Percentiles rank a stretch among this genome's conserved stretches.
phyloP scores from a whole-genome alignment of 768 basidiomycete species.

The Terana coerulea region DNA sequence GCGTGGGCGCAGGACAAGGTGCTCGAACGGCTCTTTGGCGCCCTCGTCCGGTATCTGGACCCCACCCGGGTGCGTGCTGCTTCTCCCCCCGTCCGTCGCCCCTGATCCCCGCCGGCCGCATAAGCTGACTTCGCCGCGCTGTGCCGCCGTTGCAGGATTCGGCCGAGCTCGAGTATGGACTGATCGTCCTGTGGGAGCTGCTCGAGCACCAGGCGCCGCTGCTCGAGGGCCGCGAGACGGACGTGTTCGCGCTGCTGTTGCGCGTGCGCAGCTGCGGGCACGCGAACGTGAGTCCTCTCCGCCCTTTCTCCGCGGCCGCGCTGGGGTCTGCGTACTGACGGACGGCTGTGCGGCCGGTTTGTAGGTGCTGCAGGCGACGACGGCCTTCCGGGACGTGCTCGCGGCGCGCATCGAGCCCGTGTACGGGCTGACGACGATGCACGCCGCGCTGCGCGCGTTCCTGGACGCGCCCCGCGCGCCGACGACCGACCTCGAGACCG shows the following conservation, averaged over 20 bases:
- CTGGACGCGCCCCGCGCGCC: slow-evolving; percentile 43
- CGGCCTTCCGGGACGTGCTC: slow-evolving; percentile 72
- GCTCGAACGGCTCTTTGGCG: slow-evolving; percentile 68
- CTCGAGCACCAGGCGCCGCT: slow-evolving; percentile 68
- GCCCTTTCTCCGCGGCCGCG: neutral
- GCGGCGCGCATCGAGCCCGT: slow-evolving; percentile 74
- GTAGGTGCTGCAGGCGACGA: slow-evolving; percentile 82
- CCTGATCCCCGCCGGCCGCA: neutral
- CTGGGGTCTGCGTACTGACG: slow-evolving; percentile 3
- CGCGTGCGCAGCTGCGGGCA: slow-evolving; percentile 70
- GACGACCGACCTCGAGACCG: slow-evolving; percentile 45
- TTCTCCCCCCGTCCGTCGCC: neutral
- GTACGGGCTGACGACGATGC: slow-evolving; percentile 81
- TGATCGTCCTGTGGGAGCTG: slow-evolving; percentile 83
- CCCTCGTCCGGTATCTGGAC: slow-evolving; percentile 59
- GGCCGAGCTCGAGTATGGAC: slow-evolving; percentile 68
- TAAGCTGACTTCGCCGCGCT: too few species aligned
- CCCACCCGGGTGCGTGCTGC: slow-evolving; percentile 50
- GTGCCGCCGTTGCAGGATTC: slow-evolving; percentile 42
- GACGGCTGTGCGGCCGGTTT: neutral
- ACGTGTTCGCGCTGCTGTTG: slow-evolving; percentile 69
- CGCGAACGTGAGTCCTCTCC: slow-evolving; percentile 49
- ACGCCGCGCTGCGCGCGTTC: slow-evolving; percentile 67
- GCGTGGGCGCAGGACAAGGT: slow-evolving; percentile 72
- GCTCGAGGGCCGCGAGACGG: slow-evolving; percentile 77